Evolutionary conservation across 306 rosid species (phyloP).

Genomic region (Potentilla sterilis): DNA sequence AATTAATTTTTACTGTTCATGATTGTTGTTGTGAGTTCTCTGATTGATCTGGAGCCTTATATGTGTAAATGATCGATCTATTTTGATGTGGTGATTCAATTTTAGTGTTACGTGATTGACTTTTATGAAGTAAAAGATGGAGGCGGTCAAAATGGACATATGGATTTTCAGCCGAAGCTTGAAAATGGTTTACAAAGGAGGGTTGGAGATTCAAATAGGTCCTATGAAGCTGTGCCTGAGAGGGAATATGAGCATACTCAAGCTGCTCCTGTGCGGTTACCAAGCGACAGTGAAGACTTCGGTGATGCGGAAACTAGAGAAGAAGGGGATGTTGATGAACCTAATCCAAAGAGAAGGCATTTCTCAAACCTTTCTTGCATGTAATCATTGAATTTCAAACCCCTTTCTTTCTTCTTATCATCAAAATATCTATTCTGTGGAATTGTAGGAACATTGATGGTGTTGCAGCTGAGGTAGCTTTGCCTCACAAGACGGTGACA

Average conservation of each 20-base stretch:
- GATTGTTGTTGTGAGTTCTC: no score
- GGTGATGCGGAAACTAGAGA: constrained; percentile 54
- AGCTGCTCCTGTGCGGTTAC: constrained; percentile 40
- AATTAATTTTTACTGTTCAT: no score
- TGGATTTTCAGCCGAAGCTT: constrained; percentile 43
- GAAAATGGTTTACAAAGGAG: constrained; percentile 56
- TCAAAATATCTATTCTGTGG: constrained; percentile 21
- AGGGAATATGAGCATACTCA: constrained; percentile 44
- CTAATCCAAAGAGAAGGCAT: constrained; percentile 84
- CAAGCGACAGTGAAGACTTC: constrained; percentile 65
- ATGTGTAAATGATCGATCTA: no score
- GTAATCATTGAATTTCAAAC: not conserved
- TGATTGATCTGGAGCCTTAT: no score
- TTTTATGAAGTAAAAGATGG: no score
- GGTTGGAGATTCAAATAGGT: constrained; percentile 46
- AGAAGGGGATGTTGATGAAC: constrained; percentile 57
- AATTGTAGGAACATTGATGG: constrained; percentile 65
- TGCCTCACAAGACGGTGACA: constrained; percentile 74
- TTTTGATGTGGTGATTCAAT: no score
- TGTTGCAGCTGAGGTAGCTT: constrained; percentile 52
- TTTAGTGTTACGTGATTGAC: no score
- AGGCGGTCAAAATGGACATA: constrained; percentile 50
- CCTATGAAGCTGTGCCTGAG: constrained; percentile 48
- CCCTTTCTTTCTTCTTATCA: constrained; percentile 10
- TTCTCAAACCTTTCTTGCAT: constrained; percentile 20